Conservation (phyloP, 2,329 filamentous ascomycete species). For the Fusarium temperatum region DNA sequence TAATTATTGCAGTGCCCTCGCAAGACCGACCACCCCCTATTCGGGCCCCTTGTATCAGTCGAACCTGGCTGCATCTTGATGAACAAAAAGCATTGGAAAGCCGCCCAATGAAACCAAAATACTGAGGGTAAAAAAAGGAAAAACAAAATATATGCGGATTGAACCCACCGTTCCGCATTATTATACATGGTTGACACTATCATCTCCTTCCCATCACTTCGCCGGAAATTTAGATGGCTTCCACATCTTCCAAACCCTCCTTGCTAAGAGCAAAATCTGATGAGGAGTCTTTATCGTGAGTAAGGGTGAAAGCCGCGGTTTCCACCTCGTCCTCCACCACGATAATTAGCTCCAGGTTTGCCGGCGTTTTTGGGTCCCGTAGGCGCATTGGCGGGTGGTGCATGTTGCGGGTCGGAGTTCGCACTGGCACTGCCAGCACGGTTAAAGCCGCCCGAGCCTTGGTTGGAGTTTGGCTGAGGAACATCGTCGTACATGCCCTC, state of each 20-base stretch:
- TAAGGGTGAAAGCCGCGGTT: slow-evolving; percentile 85
- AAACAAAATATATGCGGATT: slow-evolving; percentile 4
- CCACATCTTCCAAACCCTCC: background rate
- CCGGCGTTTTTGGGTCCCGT: slow-evolving; percentile 97
- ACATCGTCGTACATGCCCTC: slow-evolving; percentile 99
- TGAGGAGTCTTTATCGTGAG: slow-evolving; percentile 45
- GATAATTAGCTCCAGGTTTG: slow-evolving; percentile 90
- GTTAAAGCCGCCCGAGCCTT: slow-evolving; percentile 50
- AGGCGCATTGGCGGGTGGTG: slow-evolving; percentile 70
- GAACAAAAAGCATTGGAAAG: slow-evolving; percentile 12
- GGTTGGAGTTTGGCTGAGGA: slow-evolving; percentile 77
- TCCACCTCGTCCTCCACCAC: slow-evolving; percentile 83
- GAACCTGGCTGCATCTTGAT: slow-evolving; percentile 11
- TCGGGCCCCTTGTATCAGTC: slow-evolving; percentile 5
- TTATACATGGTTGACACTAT: slow-evolving; percentile 10
- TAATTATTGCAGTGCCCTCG: slow-evolving; percentile 24
- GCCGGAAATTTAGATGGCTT: background rate
- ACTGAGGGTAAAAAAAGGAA: background rate
- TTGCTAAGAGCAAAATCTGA: slow-evolving; percentile 1
- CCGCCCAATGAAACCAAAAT: slow-evolving; percentile 11
- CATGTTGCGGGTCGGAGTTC: slow-evolving; percentile 55
- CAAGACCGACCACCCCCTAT: slow-evolving; percentile 1
- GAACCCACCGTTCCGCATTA: slow-evolving; percentile 1
- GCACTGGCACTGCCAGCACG: slow-evolving; percentile 54
- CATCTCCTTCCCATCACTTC: slow-evolving; percentile 6